Base-by-base conservation (phyloP, 805 yeast genomes). In the Cyberlindnera sargentensis region DNA sequence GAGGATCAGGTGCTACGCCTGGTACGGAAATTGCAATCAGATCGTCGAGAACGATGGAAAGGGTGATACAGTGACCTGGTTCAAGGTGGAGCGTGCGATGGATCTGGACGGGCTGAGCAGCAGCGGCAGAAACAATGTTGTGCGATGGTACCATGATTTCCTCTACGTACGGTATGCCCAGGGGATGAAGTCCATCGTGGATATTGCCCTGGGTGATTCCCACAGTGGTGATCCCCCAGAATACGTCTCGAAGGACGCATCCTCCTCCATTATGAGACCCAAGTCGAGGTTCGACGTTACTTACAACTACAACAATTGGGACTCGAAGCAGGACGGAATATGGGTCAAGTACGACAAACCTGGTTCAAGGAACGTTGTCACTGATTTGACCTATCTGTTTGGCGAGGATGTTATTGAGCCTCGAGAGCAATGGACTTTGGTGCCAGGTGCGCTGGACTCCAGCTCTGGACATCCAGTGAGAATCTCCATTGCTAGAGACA, bases 331-430 rank as follows among this genome's bases (percentile, higher is more conserved):
- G 3, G 57, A 70, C 51, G 84, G 84, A 2, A 57, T 82, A 3
- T 81, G 86, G 86, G 68, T 74, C 28, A 73, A 73, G 48, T 72
- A 70, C 47, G 79, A 73, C 4, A 46, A 56, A 5, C 65, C 48
- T 3, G 46, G 53, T 10, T 57, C 60, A 6, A 51, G 55, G 10
- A 52, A 60, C 24, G 68, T 74, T 2, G 49, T 78, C 11, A 67
- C 71, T 2, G 78, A 71, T 15, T 50, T 80, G 9, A 76, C 73
- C 42, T 62, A 77, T 3, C 63, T 78, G 28, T 76, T 78, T 52
- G 84, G 84, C 0, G 55, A 62, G 4, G 80, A 73, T 46, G 72
- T 75, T 9, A 72, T 73, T 8, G 85, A 80, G 36, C 80, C 84
- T 25, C 65, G 85, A 39, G 76, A 73, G 4, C 70, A 71, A 48